Conservation (phyloP, 2,329 filamentous ascomycete species). For the Endothia cerciana region DNA sequence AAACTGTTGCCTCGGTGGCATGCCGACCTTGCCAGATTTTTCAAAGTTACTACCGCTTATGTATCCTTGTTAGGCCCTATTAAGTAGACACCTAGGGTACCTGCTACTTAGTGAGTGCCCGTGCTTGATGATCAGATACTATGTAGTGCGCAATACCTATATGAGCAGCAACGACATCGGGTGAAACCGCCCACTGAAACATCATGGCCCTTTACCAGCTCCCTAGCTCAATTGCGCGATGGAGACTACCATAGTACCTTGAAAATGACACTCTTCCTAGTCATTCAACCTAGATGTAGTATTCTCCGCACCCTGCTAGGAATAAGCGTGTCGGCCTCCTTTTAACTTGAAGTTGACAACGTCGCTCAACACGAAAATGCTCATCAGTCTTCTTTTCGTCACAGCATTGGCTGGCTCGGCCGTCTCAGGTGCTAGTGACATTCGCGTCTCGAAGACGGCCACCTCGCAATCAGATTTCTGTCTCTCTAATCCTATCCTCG, state of each 20-base stretch:
- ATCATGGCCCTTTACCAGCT: not conserved
- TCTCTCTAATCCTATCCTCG: constrained; percentile 14
- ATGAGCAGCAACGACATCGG: constrained; percentile 12
- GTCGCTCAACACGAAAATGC: not conserved
- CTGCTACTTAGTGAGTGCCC: not conserved
- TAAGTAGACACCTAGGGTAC: too few relatives aligned
- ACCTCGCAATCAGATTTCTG: constrained; percentile 3
- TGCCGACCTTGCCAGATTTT: too few relatives aligned
- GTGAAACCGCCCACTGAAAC: constrained; percentile 27
- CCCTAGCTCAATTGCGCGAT: not conserved
- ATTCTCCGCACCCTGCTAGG: not conserved
- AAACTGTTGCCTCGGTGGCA: too few relatives aligned
- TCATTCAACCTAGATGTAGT: not conserved
- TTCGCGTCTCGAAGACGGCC: not conserved
- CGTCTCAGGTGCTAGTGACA: not conserved
- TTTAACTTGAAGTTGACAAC: not conserved
- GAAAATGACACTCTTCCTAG: not conserved
- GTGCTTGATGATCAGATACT: not conserved
- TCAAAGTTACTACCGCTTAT: too few relatives aligned
- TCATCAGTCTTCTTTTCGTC: not conserved
- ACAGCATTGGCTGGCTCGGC: not conserved
- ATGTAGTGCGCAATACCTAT: not conserved
- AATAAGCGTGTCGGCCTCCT: not conserved
- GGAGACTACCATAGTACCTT: too few relatives aligned
- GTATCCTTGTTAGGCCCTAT: too few relatives aligned